phyloP scores from a whole-genome alignment of 768 basidiomycete species.

The Trametes sanguinea region DNA sequence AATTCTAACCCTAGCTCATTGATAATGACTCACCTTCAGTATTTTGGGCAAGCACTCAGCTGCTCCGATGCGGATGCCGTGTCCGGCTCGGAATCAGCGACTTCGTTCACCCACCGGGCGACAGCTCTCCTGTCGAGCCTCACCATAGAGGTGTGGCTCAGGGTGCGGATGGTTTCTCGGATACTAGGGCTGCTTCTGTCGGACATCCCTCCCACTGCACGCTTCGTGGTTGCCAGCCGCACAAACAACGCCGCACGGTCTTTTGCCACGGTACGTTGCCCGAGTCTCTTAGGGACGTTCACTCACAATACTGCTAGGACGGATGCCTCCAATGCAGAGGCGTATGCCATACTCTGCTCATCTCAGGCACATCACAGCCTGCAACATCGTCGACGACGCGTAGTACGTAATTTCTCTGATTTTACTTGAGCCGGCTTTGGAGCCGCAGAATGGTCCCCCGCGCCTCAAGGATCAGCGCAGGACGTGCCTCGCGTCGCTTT shows the following conservation, averaged over 20 bases:
- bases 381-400: background rate
- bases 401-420: conserved; percentile 16
- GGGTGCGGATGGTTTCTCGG: background rate
- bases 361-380: background rate
- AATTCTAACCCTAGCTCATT: background rate
- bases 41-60: background rate
- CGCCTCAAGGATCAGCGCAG: conserved; percentile 20
- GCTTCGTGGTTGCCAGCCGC: background rate
- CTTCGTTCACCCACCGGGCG: background rate
- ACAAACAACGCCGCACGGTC: background rate
- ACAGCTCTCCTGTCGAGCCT: conserved; percentile 16
- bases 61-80: conserved; percentile 6
- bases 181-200: background rate
- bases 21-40: no score
- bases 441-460: background rate
- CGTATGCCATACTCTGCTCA: no score
- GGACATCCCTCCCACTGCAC: background rate
- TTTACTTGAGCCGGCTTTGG: background rate
- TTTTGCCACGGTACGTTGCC: background rate
- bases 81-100: conserved; percentile 3
- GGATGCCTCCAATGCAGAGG: no score
- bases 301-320: no score
- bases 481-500: conserved; percentile 14
- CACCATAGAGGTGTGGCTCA: conserved; percentile 5
- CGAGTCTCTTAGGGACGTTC: no score